Evolutionary conservation across 352 stramenopile genomes (phyloP).

Genomic region (Phytophthora lateralis): DNA sequence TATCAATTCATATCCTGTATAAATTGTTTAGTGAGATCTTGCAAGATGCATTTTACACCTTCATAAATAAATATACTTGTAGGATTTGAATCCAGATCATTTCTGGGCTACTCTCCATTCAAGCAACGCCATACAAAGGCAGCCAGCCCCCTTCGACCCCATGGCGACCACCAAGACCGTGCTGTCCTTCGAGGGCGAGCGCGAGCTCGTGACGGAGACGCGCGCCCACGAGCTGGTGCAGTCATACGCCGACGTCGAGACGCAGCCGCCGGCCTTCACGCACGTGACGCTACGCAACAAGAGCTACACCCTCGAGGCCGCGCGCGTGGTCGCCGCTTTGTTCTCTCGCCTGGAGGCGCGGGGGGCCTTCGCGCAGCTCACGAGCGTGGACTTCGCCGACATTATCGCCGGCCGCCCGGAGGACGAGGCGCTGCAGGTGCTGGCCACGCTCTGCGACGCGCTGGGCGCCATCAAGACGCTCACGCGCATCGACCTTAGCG

Average conservation of each 20-base stretch:
- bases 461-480: conserved; percentile 76
- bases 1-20: background rate
- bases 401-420: conserved; percentile 87
- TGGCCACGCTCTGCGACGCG: conserved; percentile 79
- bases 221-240: conserved; percentile 73
- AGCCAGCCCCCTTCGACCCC: background rate
- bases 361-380: conserved; percentile 62
- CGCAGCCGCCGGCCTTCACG: conserved; percentile 49
- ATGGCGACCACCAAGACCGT: conserved; percentile 40
- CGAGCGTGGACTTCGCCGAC: conserved; percentile 86
- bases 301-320: conserved; percentile 85
- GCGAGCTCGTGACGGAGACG: conserved; percentile 77
- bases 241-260: conserved; percentile 44
- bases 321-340: conserved; percentile 76
- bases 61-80: background rate
- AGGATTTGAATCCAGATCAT: too few species aligned
- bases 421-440: conserved; percentile 84
- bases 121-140: conserved; percentile 18
- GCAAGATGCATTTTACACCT: background rate
- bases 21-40: background rate
- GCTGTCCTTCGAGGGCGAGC: conserved; percentile 75
- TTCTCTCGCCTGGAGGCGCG: conserved; percentile 54
- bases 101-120: background rate
- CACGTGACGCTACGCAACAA: conserved; percentile 90
- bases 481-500: conserved; percentile 88